phyloP scores from a whole-genome alignment of 2,329 filamentous ascomycete species.

The Botrytis byssoidea region DNA sequence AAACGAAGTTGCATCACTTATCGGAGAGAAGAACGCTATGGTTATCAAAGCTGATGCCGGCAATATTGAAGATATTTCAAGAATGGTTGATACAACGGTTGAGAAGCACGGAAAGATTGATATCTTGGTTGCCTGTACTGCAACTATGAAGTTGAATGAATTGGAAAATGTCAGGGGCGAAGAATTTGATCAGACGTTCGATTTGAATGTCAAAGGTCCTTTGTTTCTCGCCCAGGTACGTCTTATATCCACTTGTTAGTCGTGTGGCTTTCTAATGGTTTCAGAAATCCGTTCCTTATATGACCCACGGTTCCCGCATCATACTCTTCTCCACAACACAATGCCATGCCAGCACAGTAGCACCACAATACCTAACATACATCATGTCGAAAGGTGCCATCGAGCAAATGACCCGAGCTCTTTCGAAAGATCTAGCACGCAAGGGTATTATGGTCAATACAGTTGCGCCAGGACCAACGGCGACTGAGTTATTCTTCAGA shows the following conservation, averaged over 20 bases:
- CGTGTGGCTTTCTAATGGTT: neutral
- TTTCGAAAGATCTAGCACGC: slow-evolving; percentile 51
- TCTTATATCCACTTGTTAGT: neutral
- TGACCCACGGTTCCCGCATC: slow-evolving; percentile 49
- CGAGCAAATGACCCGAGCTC: slow-evolving; percentile 51
- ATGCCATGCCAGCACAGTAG: slow-evolving; percentile 41
- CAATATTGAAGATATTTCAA: slow-evolving; percentile 46
- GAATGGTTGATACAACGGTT: slow-evolving; percentile 50
- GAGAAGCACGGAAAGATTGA: slow-evolving; percentile 56
- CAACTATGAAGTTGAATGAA: slow-evolving; percentile 49
- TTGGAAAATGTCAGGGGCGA: slow-evolving; percentile 50
- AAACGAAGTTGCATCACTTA: slow-evolving; percentile 48
- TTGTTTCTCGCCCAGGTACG: slow-evolving; percentile 51
- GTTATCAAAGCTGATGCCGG: slow-evolving; percentile 57
- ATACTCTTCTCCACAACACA: slow-evolving; percentile 52
- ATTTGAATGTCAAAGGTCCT: slow-evolving; percentile 57
- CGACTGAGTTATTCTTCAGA: slow-evolving; percentile 50
- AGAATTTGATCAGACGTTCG: slow-evolving; percentile 50
- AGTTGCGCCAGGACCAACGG: slow-evolving; percentile 52
- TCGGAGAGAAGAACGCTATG: slow-evolving; percentile 49
- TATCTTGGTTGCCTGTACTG: slow-evolving; percentile 57
- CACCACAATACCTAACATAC: slow-evolving; percentile 48
- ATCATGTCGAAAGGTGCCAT: slow-evolving; percentile 52
- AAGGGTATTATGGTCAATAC: slow-evolving; percentile 51
- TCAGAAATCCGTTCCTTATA: slow-evolving; percentile 52